Base-by-base conservation (phyloP, 2,329 filamentous ascomycete genomes). In the Sporothrix protearum region DNA sequence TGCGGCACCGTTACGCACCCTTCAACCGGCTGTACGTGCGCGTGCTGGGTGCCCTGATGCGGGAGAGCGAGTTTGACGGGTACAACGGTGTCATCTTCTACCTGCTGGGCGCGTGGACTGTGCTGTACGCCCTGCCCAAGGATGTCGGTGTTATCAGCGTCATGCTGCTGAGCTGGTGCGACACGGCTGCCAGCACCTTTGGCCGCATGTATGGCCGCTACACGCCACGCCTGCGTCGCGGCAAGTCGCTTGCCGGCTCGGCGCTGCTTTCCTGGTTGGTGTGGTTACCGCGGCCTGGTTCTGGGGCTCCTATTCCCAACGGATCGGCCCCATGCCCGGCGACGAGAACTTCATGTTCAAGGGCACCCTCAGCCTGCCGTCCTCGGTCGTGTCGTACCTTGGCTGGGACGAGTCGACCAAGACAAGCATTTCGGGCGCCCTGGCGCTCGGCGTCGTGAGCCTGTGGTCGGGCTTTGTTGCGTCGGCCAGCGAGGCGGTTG, bases 41-140 rank as follows among this genome's bases (percentile, higher is more conserved):
- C 71, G 86, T 88, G 49, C 83, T 98, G 16, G 96, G 96, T 63
- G 93, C 94, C 0, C 85, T 99, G 76, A 99, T 99, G 96, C 92
- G 96, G 70, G 96, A 99, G 83, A 96, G 92, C 75, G 96, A 99
- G 82, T 97, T 95, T 76, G 86, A 90, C 64, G 93, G 94, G 68
- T 99, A 93, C 86, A 99, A 99, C 79, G 96, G 96, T 69, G 95
- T 98, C 76, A 96, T 99, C 75, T 97, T 92, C 85, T 99, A 98
- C 81, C 88, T 99, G 10, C 87, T 97, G 8, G 96, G 96, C 71
- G 91, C 94, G 36, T 97, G 94, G 89, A 86, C 90, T 42, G 93
- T 95, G 19, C 87, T 98, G 75, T 88, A 88, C 76, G 93, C 93
- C 80, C 93, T 96, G 80, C 93, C 94, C 74, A 99, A 98, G 82